Base-by-base conservation (phyloP, 805 yeast species). In the Candida rishiriensis region DNA sequence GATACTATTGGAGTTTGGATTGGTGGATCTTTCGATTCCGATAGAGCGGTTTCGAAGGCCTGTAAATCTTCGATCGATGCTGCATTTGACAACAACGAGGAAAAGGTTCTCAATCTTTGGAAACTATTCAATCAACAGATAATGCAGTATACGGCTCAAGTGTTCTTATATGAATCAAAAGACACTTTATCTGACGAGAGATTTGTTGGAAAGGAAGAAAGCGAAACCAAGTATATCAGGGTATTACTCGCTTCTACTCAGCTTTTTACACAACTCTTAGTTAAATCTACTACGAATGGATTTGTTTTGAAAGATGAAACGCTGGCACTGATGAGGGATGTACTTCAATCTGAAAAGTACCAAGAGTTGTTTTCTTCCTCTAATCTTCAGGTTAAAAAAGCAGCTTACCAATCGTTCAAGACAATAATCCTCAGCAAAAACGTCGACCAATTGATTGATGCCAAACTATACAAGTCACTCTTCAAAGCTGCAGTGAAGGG, bases 111-210 rank as follows among this genome's bases (percentile, higher is more conserved):
- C 32, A 73, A 76, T 38, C 59, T 88, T 4, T 83, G 90, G 84
- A 65, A 65, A 18, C 61, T 82, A 0, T 85, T 87, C 55, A 68
- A 66, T 41, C 66, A 64, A 3, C 83, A 76, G 42, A 73, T 87
- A 12, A 51, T 85, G 14, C 76, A 76, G 39, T 80, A 75, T 47
- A 68, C 79, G 11, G 65, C 69, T 36, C 78, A 80, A 31, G 69
- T 78, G 0, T 54, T 87, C 9, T 61, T 73, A 13, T 60, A 65
- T 29, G 96, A 89, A 58, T 68, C 78, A 3, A 73, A 72, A 3
- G 79, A 75, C 13, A 75, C 88, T 0, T 61, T 90, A 16, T 80
- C 90, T 2, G 97, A 90, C 55, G 85, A 82, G 56, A 70, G 96
- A 43, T 80, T 78, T 52, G 75, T 81, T 15, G 73, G 79, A 3